Evolutionary conservation across 208 protist genomes (phyloP), one percentile per base, ranked within the genome.

Genomic region (Trypanosoma avium): DNA sequence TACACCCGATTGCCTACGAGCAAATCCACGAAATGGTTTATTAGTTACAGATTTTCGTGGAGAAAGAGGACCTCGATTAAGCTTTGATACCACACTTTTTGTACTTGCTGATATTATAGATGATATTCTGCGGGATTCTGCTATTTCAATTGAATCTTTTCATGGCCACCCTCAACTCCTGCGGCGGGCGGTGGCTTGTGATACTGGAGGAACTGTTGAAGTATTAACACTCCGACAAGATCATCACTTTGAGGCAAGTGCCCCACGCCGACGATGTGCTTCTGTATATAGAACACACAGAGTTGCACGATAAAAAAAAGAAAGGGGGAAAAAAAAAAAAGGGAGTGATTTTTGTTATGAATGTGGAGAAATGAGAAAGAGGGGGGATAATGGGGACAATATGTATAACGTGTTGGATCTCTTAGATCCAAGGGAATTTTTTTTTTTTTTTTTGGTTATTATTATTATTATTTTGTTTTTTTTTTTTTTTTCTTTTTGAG

Each of bases 81-180:
- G 32, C 10, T 17, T 35, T 26, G 71, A 77, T 50, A 77, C 46
- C 15, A 77, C 71, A 29, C 56, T 72, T n/a, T 77, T 66, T 58
- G 58, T 67, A 46, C 27, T 77, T 60, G 71, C 71, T 15, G 71
- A 77, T 27, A 35, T 70, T 19, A 77, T 77, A 33, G 71, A 77
- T n/a, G 52, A 67, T 32, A 38, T 69, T 19, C 57, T 77, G 45
- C 36, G 27, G 35, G 33, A 30, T 26, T 29, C 71, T 15, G 36
- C 36, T 6, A 29, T 67, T 61, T 64, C 71, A 27, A 38, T 71
- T 33, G 61, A 54, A 5, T 21, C 49, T 15, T 68, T 77, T 22
- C 71, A 61, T 27, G n/a, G 27, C 8, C 53, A 66, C 40, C 62
- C 62, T 24, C 15, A 64, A n/a, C 40, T 77, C 3, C 38, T 49